Conservation (phyloP, 2,329 filamentous ascomycete genomes). For the Aureobasidium mangrovei region DNA sequence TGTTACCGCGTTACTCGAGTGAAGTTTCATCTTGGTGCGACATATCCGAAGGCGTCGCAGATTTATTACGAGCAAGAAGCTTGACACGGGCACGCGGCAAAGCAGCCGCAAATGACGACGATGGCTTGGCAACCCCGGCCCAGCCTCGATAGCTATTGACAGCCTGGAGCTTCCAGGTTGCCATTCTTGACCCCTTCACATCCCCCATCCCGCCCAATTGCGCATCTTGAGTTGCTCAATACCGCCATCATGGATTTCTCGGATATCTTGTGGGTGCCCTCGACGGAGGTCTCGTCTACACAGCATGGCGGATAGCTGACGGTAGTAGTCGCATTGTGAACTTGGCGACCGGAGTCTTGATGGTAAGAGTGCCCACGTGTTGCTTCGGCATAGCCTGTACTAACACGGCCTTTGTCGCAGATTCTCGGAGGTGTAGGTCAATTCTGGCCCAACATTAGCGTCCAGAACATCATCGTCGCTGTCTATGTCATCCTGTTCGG, state of each 20-base stretch:
- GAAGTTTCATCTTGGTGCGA: no score
- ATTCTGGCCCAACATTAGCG: constrained; percentile 49
- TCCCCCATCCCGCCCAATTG: neutral
- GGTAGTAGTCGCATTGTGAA: constrained; percentile 79
- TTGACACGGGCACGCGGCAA: neutral
- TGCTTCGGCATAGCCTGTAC: neutral
- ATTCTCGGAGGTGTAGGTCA: constrained; percentile 65
- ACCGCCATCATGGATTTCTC: constrained; percentile 70
- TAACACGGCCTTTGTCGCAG: neutral
- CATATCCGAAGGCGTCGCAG: no score
- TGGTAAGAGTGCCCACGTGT: neutral
- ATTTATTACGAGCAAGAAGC: no score
- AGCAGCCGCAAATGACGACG: neutral
- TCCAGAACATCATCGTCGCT: constrained; percentile 70
- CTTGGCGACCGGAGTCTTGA: constrained; percentile 38
- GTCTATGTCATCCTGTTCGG: constrained; percentile 88
- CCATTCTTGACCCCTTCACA: neutral
- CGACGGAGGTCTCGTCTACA: neutral
- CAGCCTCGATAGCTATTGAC: constrained; percentile 4
- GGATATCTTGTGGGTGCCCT: constrained; percentile 63
- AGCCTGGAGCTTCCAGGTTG: neutral
- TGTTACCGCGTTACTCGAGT: no score
- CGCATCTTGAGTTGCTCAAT: neutral
- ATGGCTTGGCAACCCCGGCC: constrained; percentile 1
- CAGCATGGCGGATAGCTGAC: neutral